Percentiles rank a stretch among this genome's conserved stretches.
These are phyloP conservation scores for Curvularia verruculosa DNA, from an alignment of 2,329 filamentous ascomycete species.

Conservation along the genomic window DNA sequence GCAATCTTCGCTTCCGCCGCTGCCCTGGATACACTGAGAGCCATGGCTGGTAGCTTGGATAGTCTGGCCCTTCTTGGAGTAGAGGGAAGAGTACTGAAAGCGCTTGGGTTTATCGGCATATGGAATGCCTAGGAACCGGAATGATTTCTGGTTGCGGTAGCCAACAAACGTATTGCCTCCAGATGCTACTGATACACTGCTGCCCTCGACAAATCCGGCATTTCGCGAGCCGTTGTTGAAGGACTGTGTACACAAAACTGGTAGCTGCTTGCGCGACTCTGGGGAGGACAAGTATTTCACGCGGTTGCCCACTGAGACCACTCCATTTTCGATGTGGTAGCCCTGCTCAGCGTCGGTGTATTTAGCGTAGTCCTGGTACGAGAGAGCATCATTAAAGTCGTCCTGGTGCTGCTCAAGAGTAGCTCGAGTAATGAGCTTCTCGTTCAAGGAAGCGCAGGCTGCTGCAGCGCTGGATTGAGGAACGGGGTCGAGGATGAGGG, in stretches of 20 bases:
- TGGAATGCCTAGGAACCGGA: slow-evolving; percentile 54
- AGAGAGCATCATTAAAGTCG: slow-evolving; percentile 55
- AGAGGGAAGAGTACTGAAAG: slow-evolving; percentile 56
- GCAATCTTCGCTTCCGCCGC: slow-evolving; percentile 55
- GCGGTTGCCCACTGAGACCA: slow-evolving; percentile 46
- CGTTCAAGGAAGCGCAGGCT: slow-evolving; percentile 57
- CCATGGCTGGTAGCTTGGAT: slow-evolving; percentile 56
- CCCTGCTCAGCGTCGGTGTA: slow-evolving; percentile 45
- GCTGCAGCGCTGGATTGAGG: slow-evolving; percentile 46
- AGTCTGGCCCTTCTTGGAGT: slow-evolving; percentile 53
- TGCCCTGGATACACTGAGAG: slow-evolving; percentile 52
- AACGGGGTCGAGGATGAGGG: slow-evolving; percentile 57
- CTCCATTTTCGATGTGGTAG: slow-evolving; percentile 54
- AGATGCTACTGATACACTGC: slow-evolving; percentile 49
- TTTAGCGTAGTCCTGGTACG: slow-evolving; percentile 54
- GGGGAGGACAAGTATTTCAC: slow-evolving; percentile 46
- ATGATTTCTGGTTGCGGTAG: slow-evolving; percentile 60
- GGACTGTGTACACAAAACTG: slow-evolving; percentile 60
- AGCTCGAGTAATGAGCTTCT: slow-evolving; percentile 53
- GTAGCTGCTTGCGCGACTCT: slow-evolving; percentile 42
- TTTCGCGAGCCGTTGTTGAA: slow-evolving; percentile 44
- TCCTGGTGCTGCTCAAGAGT: slow-evolving; percentile 52
- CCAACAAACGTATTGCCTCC: slow-evolving; percentile 57
- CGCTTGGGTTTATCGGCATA: slow-evolving; percentile 53
- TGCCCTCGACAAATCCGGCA: slow-evolving; percentile 32